Base-by-base conservation (phyloP, 371 early-diverging fungal genomes). In the Haplosporangium sp. region DNA sequence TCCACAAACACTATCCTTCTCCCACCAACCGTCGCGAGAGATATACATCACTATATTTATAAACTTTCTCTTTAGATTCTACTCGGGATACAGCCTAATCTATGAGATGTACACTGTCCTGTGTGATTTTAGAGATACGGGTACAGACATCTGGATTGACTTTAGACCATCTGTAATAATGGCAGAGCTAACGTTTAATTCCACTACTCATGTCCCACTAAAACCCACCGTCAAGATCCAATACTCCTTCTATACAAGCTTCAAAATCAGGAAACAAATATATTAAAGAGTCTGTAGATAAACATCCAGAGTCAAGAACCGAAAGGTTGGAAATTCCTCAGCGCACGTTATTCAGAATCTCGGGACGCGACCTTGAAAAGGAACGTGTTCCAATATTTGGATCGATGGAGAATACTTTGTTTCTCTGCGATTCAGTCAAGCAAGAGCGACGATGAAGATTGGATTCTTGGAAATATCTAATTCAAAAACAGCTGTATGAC, bases 401-500 rank as follows among this genome's bases (percentile, higher is more conserved):
- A 3, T 39, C 27, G 2, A 5, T 70, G 7, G 42, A 63, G 17
- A 55, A 61, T 11, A 39, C 58, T 27, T 3, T 75, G 67, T 13
- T 67, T 38, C 57, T 75, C 67, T 2, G 58, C 67, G 13, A 61
- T 65, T 13, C 69, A 68, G 17, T 60, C 65, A n/a, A 60, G 55
- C 60, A 68, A 68, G 61, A 61, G 35, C 5, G 63, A 72, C 6
- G 62, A 58, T 8, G 73, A 72, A 20, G 73, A 72, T 42, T 69
- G 70, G 70, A 62, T 75, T 3, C 40, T 76, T 52, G 77, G 72
- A 13, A 76, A 67, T 35, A 55, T 61, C n/a, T 77, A 67, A 65
- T 71, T 71, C 56, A n/a, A 61, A 62, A 64, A 64, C 52, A 77
- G 67, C 11, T 77, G 68, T 57, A 68, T 77, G 68, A 40, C 52